Evolutionary conservation across 257 asterid species (phyloP), one percentile per base, ranked within the genome.

Genomic region (Leonotis leonurus): DNA sequence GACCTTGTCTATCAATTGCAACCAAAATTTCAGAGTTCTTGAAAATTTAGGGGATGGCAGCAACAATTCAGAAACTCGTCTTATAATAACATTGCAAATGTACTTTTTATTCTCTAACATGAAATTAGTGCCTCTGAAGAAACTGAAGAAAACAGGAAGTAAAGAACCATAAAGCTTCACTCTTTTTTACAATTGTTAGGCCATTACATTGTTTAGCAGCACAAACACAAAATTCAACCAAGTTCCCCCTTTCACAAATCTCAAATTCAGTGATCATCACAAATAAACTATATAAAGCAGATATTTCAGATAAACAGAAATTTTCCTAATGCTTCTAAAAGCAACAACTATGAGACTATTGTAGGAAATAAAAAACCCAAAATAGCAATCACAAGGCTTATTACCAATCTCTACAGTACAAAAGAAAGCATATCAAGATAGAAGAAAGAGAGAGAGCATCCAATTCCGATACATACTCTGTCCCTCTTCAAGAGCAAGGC

Each of bases 401-500:
- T 13, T n/a, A 24, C 22, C 40, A 71, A 57, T 45, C 18, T 44
- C 32, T 40, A 39, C 20, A 18, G 8, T 43, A 49, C 8, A 27
- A 24, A 29, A 22, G 20, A 65, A 59, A 30, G 20, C 58, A 40
- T 55, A 50, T 49, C 3, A 20, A 46, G 10, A 46, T 3, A 5
- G 9, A 5, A 41, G 10, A 6, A 20, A 13, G 5, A 40, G 17
- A 53, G 50, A 22, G 3, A 29, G 27, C 52, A 1, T 20, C 3
- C 1, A 1, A 5, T 3, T 7, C 11, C 6, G 4, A 39, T 51
- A 65, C 85, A 65, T 89, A 90, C 96, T 54, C 94, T 83, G 67
- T 90, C 96, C 76, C 90, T 85, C 79, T 87, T 90, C 71, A 87
- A 75, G 25, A 69, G 86, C 82, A 90, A 77, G 26, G 94, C 96